Conservation (phyloP, 345 rosid genomes). For the Salix exigua region DNA sequence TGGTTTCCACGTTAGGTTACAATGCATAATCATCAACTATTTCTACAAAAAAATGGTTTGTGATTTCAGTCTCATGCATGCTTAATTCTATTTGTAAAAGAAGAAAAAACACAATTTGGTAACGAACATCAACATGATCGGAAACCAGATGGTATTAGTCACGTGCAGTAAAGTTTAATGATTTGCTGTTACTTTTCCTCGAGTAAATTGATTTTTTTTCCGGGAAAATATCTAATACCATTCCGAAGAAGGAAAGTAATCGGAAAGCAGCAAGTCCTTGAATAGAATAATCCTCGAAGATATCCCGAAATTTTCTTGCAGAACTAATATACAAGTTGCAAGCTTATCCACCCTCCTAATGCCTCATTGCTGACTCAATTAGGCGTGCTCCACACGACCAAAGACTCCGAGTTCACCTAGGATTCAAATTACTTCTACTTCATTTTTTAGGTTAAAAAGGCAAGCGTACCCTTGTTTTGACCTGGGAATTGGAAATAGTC, state of each 20-base stretch:
- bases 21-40: no score
- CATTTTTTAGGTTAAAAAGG: neutral
- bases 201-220: neutral
- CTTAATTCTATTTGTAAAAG: neutral
- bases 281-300: neutral
- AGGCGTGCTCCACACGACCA: conserved; percentile 19
- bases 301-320: neutral
- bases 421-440: neutral
- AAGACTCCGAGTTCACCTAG: neutral
- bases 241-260: neutral
- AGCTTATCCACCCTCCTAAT: neutral
- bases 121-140: neutral
- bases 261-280: neutral
- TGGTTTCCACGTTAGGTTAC: no score
- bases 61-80: no score
- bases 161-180: neutral
- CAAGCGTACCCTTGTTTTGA: conserved; percentile 35
- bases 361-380: neutral
- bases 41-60: no score
- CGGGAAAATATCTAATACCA: neutral
- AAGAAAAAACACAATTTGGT: neutral
- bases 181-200: neutral
- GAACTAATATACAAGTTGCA: neutral
- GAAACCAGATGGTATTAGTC: neutral
- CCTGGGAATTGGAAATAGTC: conserved; percentile 35